Conservation (phyloP, 371 early-diverging fungal species). For the Mortierella polycephala region DNA sequence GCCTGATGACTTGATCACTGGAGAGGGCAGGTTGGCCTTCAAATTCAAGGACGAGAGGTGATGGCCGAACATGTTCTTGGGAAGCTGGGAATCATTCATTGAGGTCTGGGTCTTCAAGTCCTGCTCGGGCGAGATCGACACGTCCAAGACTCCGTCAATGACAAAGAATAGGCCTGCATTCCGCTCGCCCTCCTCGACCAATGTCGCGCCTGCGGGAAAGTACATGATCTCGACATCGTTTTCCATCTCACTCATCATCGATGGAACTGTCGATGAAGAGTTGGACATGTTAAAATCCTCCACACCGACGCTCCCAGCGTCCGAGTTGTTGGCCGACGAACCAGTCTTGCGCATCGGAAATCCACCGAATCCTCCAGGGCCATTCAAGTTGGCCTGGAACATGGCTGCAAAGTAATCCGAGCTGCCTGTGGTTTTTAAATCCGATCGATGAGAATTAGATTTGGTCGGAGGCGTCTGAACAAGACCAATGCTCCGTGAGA, state of each 20-base stretch:
- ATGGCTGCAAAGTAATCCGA: constrained; percentile 48
- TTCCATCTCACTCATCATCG: constrained; percentile 57
- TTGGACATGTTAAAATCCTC: constrained; percentile 57
- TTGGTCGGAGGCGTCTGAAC: constrained; percentile 44
- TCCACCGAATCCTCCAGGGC: constrained; percentile 20
- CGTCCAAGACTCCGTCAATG: constrained; percentile 89
- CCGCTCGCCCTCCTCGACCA: constrained; percentile 88
- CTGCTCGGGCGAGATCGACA: constrained; percentile 66
- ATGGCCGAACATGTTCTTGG: constrained; percentile 41
- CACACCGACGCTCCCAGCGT: constrained; percentile 30
- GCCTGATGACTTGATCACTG: not conserved
- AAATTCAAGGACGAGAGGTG: constrained; percentile 41
- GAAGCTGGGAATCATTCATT: not conserved
- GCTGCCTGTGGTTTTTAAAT: constrained; percentile 35
- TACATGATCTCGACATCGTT: constrained; percentile 77
- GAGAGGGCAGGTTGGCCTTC: constrained; percentile 17
- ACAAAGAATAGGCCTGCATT: constrained; percentile 91
- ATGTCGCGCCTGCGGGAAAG: constrained; percentile 75
- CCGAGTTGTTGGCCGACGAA: constrained; percentile 33
- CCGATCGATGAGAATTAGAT: constrained; percentile 22
- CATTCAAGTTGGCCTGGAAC: constrained; percentile 40
- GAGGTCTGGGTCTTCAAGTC: constrained; percentile 28
- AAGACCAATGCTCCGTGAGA: constrained; percentile 69
- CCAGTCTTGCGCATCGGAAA: constrained; percentile 34
- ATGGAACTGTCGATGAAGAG: constrained; percentile 57